phyloP scores from a whole-genome alignment of 2,329 filamentous ascomycete genomes.

The Venturia effusa region DNA sequence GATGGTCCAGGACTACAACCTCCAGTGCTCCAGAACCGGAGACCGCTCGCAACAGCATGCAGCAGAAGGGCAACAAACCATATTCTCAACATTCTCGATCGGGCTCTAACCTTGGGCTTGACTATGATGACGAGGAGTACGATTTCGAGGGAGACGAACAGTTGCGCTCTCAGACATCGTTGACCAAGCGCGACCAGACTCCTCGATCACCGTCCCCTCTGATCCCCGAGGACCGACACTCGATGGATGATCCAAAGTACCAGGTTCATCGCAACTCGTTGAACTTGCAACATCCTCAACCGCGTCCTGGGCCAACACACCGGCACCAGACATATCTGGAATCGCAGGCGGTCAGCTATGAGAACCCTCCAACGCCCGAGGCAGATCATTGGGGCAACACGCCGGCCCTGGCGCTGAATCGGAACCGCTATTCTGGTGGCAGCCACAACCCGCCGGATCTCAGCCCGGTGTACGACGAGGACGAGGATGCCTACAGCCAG shows the following conservation, averaged over 20 bases:
- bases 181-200: constrained; percentile 23
- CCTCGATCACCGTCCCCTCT: constrained; percentile 39
- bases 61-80: constrained; percentile 43
- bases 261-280: constrained; percentile 71
- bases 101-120: constrained; percentile 59
- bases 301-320: constrained; percentile 60
- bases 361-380: constrained; percentile 12
- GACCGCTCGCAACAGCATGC: constrained; percentile 47
- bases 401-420: constrained; percentile 26
- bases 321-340: constrained; percentile 66
- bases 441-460: constrained; percentile 23
- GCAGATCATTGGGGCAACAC: constrained; percentile 37
- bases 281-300: constrained; percentile 71
- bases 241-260: constrained; percentile 61
- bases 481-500: constrained; percentile 24
- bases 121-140: constrained; percentile 45
- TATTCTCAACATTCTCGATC: constrained; percentile 61
- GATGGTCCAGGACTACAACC: constrained; percentile 83
- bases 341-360: constrained; percentile 54
- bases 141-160: constrained; percentile 50
- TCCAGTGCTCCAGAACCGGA: constrained; percentile 76
- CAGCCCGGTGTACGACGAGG: constrained; percentile 26
- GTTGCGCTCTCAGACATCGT: constrained; percentile 29
- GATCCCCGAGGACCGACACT: constrained; percentile 41
- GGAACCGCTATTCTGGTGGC: constrained; percentile 27